These are phyloP conservation scores for Solanum chiquidenum DNA, from an alignment of 257 asterid genomes.

Conservation along the genomic window DNA sequence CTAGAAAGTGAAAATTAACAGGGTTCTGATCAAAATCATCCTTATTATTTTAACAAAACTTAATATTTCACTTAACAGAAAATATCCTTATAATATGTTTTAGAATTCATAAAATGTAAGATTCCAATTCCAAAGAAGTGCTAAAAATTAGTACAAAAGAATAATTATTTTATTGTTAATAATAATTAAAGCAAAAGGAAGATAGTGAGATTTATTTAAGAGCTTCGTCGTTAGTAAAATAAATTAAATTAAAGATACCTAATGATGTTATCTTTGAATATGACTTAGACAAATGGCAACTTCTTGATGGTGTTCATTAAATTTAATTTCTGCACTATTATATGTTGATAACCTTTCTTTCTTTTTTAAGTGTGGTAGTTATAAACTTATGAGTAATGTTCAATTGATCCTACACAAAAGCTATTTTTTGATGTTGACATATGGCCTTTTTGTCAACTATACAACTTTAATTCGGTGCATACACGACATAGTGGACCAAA, in stretches of 20 bases:
- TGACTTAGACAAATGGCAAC: neutral
- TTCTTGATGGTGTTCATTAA: neutral
- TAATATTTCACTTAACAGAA: too few species aligned
- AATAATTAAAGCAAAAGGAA: neutral
- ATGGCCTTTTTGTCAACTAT: neutral
- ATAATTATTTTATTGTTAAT: neutral
- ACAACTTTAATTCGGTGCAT: neutral
- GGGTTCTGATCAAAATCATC: too few species aligned
- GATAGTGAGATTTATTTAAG: neutral
- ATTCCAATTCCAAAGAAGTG: neutral
- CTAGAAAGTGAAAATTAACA: neutral
- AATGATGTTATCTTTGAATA: neutral
- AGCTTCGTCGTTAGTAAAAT: neutral
- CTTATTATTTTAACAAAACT: too few species aligned
- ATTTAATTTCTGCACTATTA: neutral
- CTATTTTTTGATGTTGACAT: neutral
- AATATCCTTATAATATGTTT: neutral
- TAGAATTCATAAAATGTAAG: neutral
- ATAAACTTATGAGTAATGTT: neutral
- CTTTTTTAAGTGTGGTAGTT: neutral
- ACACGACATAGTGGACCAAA: neutral
- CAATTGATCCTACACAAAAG: neutral
- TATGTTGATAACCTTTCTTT: neutral
- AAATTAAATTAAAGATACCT: neutral
- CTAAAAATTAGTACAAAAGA: neutral